Conservation (phyloP, 179 eudicot species). For the Gypsophila paniculata region DNA sequence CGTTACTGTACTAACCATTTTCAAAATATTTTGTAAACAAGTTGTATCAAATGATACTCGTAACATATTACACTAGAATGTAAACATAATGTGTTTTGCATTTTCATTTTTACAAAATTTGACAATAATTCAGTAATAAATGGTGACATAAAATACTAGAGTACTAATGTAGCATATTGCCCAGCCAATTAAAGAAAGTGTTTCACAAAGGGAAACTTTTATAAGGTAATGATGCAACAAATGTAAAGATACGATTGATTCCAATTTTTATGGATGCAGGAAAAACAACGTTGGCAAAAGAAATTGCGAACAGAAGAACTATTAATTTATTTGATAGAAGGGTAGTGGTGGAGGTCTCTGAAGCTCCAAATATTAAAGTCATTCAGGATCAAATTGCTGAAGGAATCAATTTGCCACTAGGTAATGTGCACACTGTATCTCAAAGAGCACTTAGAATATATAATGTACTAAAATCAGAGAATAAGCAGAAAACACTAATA, state of each 20-base stretch:
- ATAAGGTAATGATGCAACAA: not conserved
- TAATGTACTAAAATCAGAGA: not conserved
- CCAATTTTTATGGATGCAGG: not conserved
- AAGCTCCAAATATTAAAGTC: constrained; percentile 11
- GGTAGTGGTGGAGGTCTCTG: constrained; percentile 23
- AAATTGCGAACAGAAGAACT: not conserved
- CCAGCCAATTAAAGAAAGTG: too few species aligned
- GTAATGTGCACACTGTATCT: not conserved
- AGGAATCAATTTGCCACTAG: not conserved
- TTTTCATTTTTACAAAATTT: too few species aligned
- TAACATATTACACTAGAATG: too few species aligned
- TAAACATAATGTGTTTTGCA: too few species aligned
- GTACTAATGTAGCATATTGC: too few species aligned
- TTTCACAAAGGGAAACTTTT: too few species aligned
- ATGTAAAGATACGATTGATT: not conserved
- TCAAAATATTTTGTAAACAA: too few species aligned
- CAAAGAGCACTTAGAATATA: not conserved
- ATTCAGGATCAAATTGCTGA: constrained; percentile 25
- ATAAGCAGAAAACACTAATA: constrained; percentile 4
- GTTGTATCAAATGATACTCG: too few species aligned
- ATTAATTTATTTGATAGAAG: constrained; percentile 11
- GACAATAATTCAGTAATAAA: too few species aligned
- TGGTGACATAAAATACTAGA: too few species aligned
- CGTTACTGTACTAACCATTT: too few species aligned
- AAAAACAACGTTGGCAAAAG: constrained; percentile 20